Evolutionary conservation across 2,329 filamentous ascomycete genomes (phyloP).

Genomic region (Aspergillus pseudoglaucus): DNA sequence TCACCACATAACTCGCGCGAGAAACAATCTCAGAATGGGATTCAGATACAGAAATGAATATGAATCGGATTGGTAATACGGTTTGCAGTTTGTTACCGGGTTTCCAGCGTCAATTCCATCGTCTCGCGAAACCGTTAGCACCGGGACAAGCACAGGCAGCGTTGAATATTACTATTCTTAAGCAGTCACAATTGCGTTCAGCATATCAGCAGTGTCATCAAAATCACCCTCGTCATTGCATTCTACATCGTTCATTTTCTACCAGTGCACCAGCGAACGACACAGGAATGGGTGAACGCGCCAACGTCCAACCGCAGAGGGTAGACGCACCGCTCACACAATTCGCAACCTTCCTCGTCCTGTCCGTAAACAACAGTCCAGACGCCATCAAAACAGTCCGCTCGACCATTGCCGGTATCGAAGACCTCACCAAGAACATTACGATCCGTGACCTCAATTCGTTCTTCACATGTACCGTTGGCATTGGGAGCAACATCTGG

Average conservation of each 20-base stretch:
- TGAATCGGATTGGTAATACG: not conserved
- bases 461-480: constrained; percentile 48
- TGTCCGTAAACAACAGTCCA: constrained; percentile 34
- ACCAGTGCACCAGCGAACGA: not conserved
- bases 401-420: constrained; percentile 40
- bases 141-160: not conserved
- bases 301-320: constrained; percentile 28
- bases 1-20: too few species aligned
- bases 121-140: not conserved
- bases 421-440: constrained; percentile 48
- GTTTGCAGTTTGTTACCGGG: not conserved
- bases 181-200: not conserved
- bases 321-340: constrained; percentile 48
- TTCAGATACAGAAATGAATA: not conserved
- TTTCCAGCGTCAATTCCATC: not conserved
- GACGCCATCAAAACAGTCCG: constrained; percentile 38
- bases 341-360: constrained; percentile 50
- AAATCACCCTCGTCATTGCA: not conserved
- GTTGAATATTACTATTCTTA: not conserved
- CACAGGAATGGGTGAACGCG: not conserved
- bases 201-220: not conserved
- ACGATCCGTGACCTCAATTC: constrained; percentile 44
- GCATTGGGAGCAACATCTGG: constrained; percentile 50
- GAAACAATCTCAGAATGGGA: not conserved
- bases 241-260: not conserved